These are phyloP conservation scores for Penicillium canariense DNA, from an alignment of 495 filamentous ascomycete species.

Conservation along the genomic window DNA sequence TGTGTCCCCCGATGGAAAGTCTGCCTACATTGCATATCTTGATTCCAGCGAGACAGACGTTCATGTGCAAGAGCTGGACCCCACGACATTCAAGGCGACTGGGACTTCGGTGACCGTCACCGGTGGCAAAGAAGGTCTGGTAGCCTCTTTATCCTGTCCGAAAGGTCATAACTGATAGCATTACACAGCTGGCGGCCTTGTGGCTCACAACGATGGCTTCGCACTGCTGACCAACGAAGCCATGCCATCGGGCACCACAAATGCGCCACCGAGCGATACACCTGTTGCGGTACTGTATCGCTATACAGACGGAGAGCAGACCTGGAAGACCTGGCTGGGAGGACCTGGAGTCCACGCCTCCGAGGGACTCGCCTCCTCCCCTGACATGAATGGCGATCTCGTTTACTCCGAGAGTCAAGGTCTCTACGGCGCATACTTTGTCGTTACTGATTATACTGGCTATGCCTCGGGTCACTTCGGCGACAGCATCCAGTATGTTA, in stretches of 20 bases:
- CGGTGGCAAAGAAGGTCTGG: constrained; percentile 44
- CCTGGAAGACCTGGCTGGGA: constrained; percentile 51
- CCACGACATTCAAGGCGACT: constrained; percentile 43
- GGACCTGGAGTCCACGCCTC: constrained; percentile 46
- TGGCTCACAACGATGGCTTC: constrained; percentile 56
- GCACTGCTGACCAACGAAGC: constrained; percentile 51
- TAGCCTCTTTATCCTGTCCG: background rate
- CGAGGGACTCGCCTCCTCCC: constrained; percentile 42
- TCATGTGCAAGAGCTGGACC: constrained; percentile 48
- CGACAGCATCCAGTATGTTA: constrained; percentile 53
- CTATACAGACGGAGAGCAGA: constrained; percentile 44
- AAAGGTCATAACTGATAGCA: background rate
- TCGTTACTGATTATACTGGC: constrained; percentile 52
- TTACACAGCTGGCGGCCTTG: constrained; percentile 46
- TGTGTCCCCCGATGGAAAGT: constrained; percentile 49
- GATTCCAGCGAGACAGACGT: constrained; percentile 47
- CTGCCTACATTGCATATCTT: constrained; percentile 52
- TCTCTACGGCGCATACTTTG: constrained; percentile 54
- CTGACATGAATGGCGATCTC: constrained; percentile 55
- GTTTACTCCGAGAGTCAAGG: constrained; percentile 51
- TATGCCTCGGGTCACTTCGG: constrained; percentile 51
- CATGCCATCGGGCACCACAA: constrained; percentile 43
- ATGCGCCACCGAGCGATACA: constrained; percentile 43
- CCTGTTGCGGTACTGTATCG: constrained; percentile 49
- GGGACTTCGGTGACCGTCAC: constrained; percentile 42